Base-by-base conservation (phyloP, 345 rosid species). In the Sonneratia alba region DNA sequence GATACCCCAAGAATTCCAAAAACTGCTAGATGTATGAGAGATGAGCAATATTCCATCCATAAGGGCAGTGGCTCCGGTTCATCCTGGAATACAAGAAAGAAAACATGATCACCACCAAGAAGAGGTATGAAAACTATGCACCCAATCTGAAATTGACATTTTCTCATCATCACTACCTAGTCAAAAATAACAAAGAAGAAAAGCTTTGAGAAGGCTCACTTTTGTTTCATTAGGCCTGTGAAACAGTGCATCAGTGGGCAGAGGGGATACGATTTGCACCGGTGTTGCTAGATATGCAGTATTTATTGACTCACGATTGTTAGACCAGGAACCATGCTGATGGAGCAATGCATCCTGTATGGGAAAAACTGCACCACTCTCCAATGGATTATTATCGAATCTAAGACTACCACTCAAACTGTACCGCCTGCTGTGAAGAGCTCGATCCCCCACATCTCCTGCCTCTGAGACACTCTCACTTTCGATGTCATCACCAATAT, bases 381-480 rank as follows among this genome's bases (percentile, higher is more conserved):
- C 88, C 24, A 77, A 32, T 37, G 72, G 77, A 78, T 49, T 74
- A 71, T 82, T 87, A 53, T 78, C 34, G 24, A 65, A 68, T 47
- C 79, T 77, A n/a, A 53, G 32, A 75, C 86, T 86, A 53, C 90
- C 77, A 78, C 77, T 71, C 63, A 78, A 84, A 66, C 79, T 77
- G 72, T 70, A 69, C 76, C 86, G 81, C 45, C 77, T 79, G 71
- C 91, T 82, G 34, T 73, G 80, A 74, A 89, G 88, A 36, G 85
- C 92, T 42, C 90, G 88, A 79, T 88, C 94, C 37, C 98, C 98
- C 62, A 84, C 85, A 82, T 93, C 98, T 42, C 96, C 98, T 2
- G 93, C 97, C 86, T 91, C 92, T 14, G 98, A 91, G 77, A 85
- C 98, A 72, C 67, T 77, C 85, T 85, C 87, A 48, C 83, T 84